These are phyloP conservation scores for Candida tetrigidarum DNA, from an alignment of 1,139 yeast species.

Conservation along the genomic window DNA sequence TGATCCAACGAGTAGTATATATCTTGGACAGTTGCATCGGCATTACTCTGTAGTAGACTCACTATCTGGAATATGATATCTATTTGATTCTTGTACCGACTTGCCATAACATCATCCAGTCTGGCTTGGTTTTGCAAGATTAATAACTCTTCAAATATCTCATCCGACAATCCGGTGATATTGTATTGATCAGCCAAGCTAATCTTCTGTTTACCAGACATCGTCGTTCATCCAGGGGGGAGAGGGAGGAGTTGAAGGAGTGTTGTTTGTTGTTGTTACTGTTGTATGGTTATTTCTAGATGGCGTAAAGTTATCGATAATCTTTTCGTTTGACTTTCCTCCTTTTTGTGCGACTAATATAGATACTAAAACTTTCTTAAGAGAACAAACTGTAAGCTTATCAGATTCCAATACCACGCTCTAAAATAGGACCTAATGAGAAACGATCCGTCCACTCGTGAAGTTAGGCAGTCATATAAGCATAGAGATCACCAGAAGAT, in stretches of 20 bases:
- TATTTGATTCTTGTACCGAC: constrained; percentile 23
- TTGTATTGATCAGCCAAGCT: constrained; percentile 4
- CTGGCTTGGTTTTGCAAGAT: constrained; percentile 13
- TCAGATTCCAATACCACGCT: no score
- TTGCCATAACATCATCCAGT: constrained; percentile 12
- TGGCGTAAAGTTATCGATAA: background rate
- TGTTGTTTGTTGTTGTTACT: background rate
- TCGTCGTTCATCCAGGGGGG: background rate
- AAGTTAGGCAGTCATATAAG: no score
- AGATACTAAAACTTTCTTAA: no score
- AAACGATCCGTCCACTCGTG: no score
- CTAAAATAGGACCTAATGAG: no score
- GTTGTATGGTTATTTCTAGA: no score
- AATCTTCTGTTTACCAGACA: constrained; percentile 6
- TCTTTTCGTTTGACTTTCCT: background rate
- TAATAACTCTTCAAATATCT: constrained; percentile 4
- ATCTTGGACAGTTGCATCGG: constrained; percentile 11
- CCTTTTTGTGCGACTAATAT: background rate
- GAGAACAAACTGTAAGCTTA: no score
- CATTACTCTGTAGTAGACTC: constrained; percentile 17
- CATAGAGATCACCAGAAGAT: no score
- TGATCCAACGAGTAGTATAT: constrained; percentile 10
- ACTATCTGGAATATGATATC: constrained; percentile 29
- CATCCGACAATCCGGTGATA: background rate
- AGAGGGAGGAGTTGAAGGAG: background rate